Conservation (phyloP, 305 asterid species). For the Fraxinus xanthoxyloides region DNA sequence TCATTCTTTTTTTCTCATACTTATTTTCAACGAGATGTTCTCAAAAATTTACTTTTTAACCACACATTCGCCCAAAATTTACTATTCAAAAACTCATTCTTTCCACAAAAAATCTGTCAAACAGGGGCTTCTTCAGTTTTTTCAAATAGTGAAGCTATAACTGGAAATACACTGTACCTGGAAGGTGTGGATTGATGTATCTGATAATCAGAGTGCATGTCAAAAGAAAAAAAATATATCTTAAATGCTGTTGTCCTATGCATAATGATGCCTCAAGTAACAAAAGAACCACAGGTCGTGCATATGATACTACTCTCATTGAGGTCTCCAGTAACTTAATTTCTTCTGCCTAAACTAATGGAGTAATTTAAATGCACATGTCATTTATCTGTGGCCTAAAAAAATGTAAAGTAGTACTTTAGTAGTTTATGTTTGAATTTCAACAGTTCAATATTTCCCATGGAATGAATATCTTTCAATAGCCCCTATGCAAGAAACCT, state of each 20-base stretch:
- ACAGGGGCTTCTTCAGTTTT: not conserved
- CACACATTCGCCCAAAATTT: not conserved
- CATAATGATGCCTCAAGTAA: conserved; percentile 8
- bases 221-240: conserved; percentile 2
- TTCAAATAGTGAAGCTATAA: not conserved
- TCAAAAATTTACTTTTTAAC: not conserved
- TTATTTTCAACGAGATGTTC: not conserved
- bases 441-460: not conserved
- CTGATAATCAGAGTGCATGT: not conserved
- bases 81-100: not conserved
- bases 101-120: not conserved
- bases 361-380: not conserved
- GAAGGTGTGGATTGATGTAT: conserved; percentile 13
- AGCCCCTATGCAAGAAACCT: not conserved
- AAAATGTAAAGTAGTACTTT: not conserved
- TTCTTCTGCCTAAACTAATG: not conserved
- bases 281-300: conserved; percentile 1
- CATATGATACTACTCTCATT: not conserved
- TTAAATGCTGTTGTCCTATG: not conserved
- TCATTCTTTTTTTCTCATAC: not conserved
- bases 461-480: not conserved
- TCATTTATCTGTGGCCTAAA: not conserved
- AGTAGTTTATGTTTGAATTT: not conserved
- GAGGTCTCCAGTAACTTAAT: not conserved
- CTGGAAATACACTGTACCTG: conserved; percentile 1